Evolutionary conservation across 495 filamentous ascomycete species (phyloP).

Genomic region (Neurospora sp.): DNA sequence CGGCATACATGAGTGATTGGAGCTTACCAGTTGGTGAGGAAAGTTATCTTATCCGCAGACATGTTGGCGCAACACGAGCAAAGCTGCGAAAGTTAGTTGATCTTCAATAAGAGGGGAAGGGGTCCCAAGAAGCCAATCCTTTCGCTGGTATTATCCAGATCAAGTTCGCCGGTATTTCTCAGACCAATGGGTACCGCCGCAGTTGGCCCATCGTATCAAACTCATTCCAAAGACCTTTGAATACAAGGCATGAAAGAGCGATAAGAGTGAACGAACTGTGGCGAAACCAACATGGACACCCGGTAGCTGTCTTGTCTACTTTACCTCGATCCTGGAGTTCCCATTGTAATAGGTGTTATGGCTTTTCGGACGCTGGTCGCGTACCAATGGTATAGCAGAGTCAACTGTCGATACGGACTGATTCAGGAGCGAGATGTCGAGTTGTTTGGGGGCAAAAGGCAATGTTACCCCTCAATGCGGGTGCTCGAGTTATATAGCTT

Average conservation of each 20-base stretch:
- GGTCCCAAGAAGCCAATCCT: constrained; percentile 61
- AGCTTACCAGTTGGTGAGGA: constrained; percentile 59
- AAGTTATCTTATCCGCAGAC: constrained; percentile 68
- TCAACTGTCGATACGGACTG: background rate
- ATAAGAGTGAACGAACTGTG: background rate
- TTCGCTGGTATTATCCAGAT: constrained; percentile 81
- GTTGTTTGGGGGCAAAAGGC: background rate
- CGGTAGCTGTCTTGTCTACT: background rate
- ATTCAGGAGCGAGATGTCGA: background rate
- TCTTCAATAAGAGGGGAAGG: constrained; percentile 20
- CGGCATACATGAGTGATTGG: constrained; percentile 4
- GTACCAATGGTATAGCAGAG: background rate
- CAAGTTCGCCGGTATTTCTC: constrained; percentile 53
- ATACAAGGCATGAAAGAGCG: background rate
- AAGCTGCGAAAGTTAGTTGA: constrained; percentile 26
- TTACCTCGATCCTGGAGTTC: background rate
- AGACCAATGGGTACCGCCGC: constrained; percentile 10
- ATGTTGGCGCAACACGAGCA: constrained; percentile 38
- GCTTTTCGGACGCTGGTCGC: background rate
- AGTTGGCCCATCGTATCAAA: background rate
- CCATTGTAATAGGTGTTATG: background rate
- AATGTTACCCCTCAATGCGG: background rate
- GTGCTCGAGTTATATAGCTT: background rate
- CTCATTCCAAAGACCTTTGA: background rate
- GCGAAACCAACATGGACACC: background rate